Evolutionary conservation across 2,329 filamentous ascomycete species (phyloP), one percentile per base, ranked within the genome.

Genomic region (Fusarium poae): DNA sequence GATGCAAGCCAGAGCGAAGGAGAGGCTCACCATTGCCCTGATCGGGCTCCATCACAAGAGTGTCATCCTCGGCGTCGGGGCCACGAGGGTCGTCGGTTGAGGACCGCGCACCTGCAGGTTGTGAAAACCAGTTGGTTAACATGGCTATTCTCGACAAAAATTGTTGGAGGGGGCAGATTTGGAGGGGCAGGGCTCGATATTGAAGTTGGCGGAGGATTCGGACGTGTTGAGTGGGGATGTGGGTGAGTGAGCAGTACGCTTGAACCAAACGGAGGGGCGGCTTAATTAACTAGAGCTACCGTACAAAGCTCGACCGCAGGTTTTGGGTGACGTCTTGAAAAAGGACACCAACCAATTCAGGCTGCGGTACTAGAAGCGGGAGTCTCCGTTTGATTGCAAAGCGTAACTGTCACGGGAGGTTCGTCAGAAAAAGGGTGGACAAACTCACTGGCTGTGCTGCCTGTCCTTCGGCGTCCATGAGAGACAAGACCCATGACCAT

Each of bases 41-140:
- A 57, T 97, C 94, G 64, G 92, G 88, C 82, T 97, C 94, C 75
- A 97, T 90, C 65, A 95, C 87, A 59, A 89, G 90, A 76, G 93
- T 94, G 75, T 97, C 93, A 74, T 93, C 90, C 64, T 83, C 81
- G 57, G 67, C 73, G 37, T 83, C 81, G 62, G 80, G 79, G 66
- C 72, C 78, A 64, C 77, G 77, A 59, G 73, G 76, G 25, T 89
- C 89, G 59, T 92, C 89, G 69, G 79, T 80, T 6, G 89, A 91
- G 45, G 86, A 87, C 69, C 80, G 79, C 72, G 79, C 81, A 76
- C 82, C 83, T 83, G 75, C 71, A 69, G 76, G 74, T 77, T 76
- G 71, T 40, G 76, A 71, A 72, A 79, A 78, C 79, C 81, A 83
- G 74, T 75, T 77, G 68, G 80, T 82, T 72, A 83, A 79, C 79